Evolutionary conservation across 2,329 filamentous ascomycete species (phyloP).

Genomic region (Fusarium tupiense): DNA sequence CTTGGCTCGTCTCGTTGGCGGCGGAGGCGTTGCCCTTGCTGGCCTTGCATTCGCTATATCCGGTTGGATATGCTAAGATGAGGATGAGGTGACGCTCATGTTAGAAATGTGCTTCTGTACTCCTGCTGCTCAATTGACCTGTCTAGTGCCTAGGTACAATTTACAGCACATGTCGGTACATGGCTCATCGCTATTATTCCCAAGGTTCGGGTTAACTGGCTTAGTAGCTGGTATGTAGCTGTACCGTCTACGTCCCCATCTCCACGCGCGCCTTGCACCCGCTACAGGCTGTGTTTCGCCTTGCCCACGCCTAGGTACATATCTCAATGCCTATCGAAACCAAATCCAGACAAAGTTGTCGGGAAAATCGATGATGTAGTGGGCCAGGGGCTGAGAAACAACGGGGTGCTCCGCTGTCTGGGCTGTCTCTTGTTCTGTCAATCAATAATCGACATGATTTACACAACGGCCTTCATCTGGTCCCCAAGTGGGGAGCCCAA

Average conservation of each 20-base stretch:
- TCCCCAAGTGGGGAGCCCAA: conserved; percentile 27
- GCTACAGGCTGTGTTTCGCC: conserved; percentile 17
- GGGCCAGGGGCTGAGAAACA: conserved; percentile 39
- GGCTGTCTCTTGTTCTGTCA: conserved; percentile 11
- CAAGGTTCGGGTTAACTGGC: conserved; percentile 2
- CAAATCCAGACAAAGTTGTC: background rate
- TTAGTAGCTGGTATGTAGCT: conserved; percentile 5
- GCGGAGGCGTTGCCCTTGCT: conserved; percentile 8
- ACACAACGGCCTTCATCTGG: conserved; percentile 14
- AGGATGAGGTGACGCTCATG: conserved; percentile 12
- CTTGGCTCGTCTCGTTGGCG: conserved; percentile 14
- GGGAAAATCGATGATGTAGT: conserved; percentile 41
- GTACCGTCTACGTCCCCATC: background rate
- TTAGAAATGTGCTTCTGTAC: background rate
- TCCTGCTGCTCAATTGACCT: background rate
- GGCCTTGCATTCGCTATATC: conserved; percentile 10
- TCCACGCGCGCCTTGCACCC: background rate
- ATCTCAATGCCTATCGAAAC: conserved; percentile 4
- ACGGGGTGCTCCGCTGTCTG: conserved; percentile 22
- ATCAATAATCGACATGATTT: conserved; percentile 24
- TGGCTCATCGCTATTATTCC: background rate
- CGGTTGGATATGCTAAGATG: conserved; percentile 4
- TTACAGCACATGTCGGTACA: background rate
- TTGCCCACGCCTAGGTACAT: background rate
- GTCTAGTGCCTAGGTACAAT: background rate